phyloP scores from a whole-genome alignment of 140 eudicot genomes.

The Anethum foeniculum region DNA sequence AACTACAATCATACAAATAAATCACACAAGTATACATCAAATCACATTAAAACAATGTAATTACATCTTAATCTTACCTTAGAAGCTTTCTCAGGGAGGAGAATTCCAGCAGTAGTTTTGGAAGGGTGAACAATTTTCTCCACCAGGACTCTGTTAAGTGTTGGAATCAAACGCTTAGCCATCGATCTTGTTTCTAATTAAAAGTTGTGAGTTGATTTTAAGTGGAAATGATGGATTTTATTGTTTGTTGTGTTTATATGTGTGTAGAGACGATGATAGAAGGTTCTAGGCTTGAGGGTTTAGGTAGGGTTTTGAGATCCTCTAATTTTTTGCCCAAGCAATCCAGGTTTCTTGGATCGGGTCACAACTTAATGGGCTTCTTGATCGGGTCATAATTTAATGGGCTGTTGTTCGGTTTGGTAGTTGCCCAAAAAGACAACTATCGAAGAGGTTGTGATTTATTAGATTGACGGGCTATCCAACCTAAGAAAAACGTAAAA shows the following conservation, averaged over 20 bases:
- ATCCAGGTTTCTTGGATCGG: not conserved
- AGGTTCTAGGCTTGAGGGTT: slow-evolving; percentile 18
- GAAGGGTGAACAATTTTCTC: slow-evolving; percentile 76
- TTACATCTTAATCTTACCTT: slow-evolving; percentile 33
- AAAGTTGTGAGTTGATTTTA: not conserved
- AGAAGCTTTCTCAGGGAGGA: slow-evolving; percentile 78
- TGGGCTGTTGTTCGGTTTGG: not conserved
- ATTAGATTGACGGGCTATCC: not conserved
- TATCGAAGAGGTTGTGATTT: not conserved
- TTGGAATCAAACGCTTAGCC: slow-evolving; percentile 91
- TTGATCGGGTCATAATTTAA: not conserved
- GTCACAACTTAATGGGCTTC: not conserved
- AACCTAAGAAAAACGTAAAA: too few relatives aligned
- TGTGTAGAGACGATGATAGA: not conserved
- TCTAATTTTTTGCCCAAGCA: not conserved
- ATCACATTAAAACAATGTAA: not conserved
- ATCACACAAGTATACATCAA: not conserved
- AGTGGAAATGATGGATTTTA: not conserved
- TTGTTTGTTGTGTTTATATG: not conserved
- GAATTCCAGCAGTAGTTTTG: slow-evolving; percentile 82
- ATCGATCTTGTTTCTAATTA: slow-evolving; percentile 9
- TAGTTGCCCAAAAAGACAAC: not conserved
- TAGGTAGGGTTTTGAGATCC: slow-evolving; percentile 9
- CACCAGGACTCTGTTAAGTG: slow-evolving; percentile 70
- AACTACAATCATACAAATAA: not conserved